phyloP scores from a whole-genome alignment of 371 early-diverging fungal species.

The Rhizomucor pusillus region DNA sequence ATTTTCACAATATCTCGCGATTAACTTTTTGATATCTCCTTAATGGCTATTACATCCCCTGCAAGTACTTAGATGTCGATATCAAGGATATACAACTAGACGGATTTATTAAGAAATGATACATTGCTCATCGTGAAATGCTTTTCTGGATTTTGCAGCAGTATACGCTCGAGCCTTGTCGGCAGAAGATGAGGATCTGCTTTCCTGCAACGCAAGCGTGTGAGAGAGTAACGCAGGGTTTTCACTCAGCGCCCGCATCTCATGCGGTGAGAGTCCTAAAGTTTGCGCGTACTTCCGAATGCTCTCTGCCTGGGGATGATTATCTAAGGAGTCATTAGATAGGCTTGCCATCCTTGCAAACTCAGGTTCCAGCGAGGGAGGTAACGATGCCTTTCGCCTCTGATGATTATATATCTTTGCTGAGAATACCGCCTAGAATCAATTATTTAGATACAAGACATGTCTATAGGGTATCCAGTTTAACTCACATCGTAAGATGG shows the following conservation, averaged over 20 bases:
- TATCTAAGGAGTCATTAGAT: constrained; percentile 5
- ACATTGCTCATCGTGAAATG: constrained; percentile 12
- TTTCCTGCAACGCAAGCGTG: constrained; percentile 26
- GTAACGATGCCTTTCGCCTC: not conserved
- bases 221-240: constrained; percentile 41
- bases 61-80: too few relatives aligned
- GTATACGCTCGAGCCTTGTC: not conserved
- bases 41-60: too few relatives aligned
- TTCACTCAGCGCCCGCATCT: constrained; percentile 32
- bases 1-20: too few relatives aligned
- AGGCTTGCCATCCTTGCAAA: constrained; percentile 9
- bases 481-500: constrained; percentile 34
- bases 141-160: not conserved
- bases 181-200: not conserved
- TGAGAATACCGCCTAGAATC: constrained; percentile 20
- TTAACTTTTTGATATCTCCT: too few relatives aligned
- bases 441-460: not conserved
- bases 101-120: constrained; percentile 8
- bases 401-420: constrained; percentile 29
- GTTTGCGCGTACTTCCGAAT: constrained; percentile 34
- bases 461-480: not conserved
- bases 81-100: not conserved
- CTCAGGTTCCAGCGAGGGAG: constrained; percentile 8
- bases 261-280: constrained; percentile 40
- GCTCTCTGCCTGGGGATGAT: constrained; percentile 29